Base-by-base conservation (phyloP, 2,329 filamentous ascomycete species). In the Pseudogymnoascus sp. region DNA sequence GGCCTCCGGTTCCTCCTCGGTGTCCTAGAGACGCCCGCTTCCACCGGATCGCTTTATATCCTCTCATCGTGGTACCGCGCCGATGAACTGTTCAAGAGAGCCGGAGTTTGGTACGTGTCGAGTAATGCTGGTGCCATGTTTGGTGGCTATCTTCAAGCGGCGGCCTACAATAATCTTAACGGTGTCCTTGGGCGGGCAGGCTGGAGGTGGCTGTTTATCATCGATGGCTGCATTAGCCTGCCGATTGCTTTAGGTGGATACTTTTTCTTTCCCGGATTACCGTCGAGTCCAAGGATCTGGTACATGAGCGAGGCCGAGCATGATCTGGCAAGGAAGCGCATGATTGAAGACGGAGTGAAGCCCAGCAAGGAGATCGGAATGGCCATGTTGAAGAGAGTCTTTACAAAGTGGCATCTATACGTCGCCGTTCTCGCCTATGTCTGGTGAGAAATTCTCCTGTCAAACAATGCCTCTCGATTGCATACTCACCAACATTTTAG, bases 371-470 rank as follows among this genome's bases (percentile, higher is more conserved):
- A 64, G 60, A 62, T 59, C 66, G 61, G 61, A 21, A 66, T 59
- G 65, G 64, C 60, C 45, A 66, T 61, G 41, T 38, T 68, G 9
- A 70, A 63, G 60, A 63, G 68, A 4, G 65, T 70, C 1, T 66
- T 70, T 38, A 65, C 58, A 3, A 67, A 63, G 5, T 71, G 70
- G 70, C 68, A 71, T 61, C 69, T 71, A 39, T 71, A 62, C 18
- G 38, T 69, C 26, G 65, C 64, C 2, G 59, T 68, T 3, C 59
- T 64, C 15, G 61, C 59, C 5, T 67, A 68, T 52, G 63, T 65
- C 37, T 67, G 65, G 67, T 67, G 59, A 61, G 66, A 61, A 8
- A 19, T 10, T 18, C 3, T 21, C 21, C 35, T 35, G 2, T 10
- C 18, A 19, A n/a, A 2, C 8, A 41, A 4, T 45, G 39, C 7